Evolutionary conservation across 2,329 filamentous ascomycete genomes (phyloP), one percentile per base, ranked within the genome.

Genomic region (Stachybotrys chlorohalonatus): DNA sequence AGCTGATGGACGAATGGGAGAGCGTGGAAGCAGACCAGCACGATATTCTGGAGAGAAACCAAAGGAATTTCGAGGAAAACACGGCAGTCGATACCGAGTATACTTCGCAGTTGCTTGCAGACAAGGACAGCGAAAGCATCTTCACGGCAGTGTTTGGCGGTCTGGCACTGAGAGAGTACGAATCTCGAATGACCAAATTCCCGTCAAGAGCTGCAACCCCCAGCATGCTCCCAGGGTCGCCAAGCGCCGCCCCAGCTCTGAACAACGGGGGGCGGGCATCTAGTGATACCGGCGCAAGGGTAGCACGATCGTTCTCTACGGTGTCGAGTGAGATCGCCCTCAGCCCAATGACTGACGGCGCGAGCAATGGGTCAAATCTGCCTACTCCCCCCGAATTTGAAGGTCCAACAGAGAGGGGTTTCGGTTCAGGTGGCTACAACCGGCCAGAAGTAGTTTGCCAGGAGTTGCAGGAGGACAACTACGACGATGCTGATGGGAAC

Each of bases 1-100:
- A 72, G 51, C 57, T 75, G 7, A 69, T 66, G 54, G 67, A 66
- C 31, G 70, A 73, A 42, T 75, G 73, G 73, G 71, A 73, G 24
- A 61, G 65, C 16, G 66, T 68, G 1, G 64, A 67, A 7, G 61
- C 62, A 11, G 64, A 68, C 16, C 60, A 73, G 51, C 62, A 68
- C 32, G 64, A 61, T 17, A 63, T 74, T 49, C 59, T 73, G 16
- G 65, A 69, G 54, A 67, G 70, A 47, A 75, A 75, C 42, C 64
- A 64, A 45, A 59, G 61, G 11, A 55, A 65, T 1, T 62, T 63
- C 31, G 60, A 66, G n/a, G 63, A 66, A 31, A 63, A 61, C 2
- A 59, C 64, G 51, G 63, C 66, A 39, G 62, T 59, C 2, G 59
- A 57, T 16, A 53, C 54, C 13, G 63, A 63, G 16, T 53, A 54